Evolutionary conservation across 2,329 filamentous ascomycete species (phyloP).

Genomic region (Alternaria gaisen): DNA sequence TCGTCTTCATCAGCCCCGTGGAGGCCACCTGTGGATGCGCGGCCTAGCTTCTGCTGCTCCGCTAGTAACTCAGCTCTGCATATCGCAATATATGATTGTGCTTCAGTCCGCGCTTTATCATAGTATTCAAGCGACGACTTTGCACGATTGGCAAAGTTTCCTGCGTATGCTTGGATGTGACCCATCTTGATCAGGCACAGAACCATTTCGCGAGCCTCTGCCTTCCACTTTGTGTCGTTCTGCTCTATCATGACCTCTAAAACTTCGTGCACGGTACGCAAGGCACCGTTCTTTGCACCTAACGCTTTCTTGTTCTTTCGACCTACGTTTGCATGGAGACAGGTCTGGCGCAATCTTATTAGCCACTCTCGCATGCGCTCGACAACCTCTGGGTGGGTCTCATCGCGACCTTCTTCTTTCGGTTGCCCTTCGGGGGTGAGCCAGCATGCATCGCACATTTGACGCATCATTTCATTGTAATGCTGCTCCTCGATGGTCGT

Average conservation of each 20-base stretch:
- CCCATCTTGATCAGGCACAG: conserved; percentile 72
- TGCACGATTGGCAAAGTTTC: conserved; percentile 61
- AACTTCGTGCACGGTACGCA: conserved; percentile 86
- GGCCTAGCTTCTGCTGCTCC: conserved; percentile 56
- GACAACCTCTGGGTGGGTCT: conserved; percentile 64
- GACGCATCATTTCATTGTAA: conserved; percentile 77
- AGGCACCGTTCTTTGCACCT: conserved; percentile 68
- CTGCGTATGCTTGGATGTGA: conserved; percentile 80
- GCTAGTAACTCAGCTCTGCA: conserved; percentile 68
- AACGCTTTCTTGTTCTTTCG: conserved; percentile 70
- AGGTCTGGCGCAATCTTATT: conserved; percentile 79
- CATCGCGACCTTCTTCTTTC: conserved; percentile 68
- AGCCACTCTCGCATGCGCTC: conserved; percentile 84
- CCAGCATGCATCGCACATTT: conserved; percentile 76
- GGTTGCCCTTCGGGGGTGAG: conserved; percentile 72
- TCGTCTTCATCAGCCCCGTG: conserved; percentile 49
- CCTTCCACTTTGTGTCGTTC: conserved; percentile 71
- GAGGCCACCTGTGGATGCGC: conserved; percentile 39
- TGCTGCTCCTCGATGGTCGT: conserved; percentile 90
- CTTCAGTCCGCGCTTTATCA: conserved; percentile 58
- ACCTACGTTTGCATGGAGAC: conserved; percentile 85
- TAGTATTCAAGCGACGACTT: conserved; percentile 76
- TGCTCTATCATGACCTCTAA: conserved; percentile 91
- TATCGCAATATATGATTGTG: conserved; percentile 65
- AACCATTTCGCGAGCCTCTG: conserved; percentile 74